A percentile compares a stretch with the other conserved stretches of the same genome.
Conservation (phyloP, 352 stramenopile genomes). For the Phytophthora foliorum region DNA sequence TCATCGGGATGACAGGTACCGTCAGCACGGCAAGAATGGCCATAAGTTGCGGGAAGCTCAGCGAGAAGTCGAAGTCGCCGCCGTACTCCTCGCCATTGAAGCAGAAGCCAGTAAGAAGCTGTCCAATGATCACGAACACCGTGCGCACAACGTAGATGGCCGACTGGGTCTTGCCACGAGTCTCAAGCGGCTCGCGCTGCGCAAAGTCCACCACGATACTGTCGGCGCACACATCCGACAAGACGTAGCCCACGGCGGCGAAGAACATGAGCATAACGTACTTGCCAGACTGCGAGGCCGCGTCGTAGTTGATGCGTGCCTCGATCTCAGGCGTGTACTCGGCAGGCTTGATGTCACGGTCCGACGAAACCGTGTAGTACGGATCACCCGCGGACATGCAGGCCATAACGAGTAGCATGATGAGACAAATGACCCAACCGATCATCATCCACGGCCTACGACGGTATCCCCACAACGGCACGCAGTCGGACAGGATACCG, state of each 20-base stretch:
- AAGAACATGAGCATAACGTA: conserved; percentile 61
- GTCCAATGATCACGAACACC: conserved; percentile 31
- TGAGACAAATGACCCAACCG: conserved; percentile 49
- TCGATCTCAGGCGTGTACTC: conserved; percentile 32
- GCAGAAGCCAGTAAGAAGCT: conserved; percentile 29
- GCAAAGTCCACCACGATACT: conserved; percentile 49
- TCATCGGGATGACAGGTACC: conserved; percentile 22
- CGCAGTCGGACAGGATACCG: conserved; percentile 34
- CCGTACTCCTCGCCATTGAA: conserved; percentile 43
- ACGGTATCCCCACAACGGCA: conserved; percentile 30
- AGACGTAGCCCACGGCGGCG: conserved; percentile 62
- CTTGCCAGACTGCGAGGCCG: conserved; percentile 26
- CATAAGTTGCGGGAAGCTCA: conserved; percentile 38
- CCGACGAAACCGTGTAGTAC: conserved; percentile 42
- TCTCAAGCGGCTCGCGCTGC: conserved; percentile 41
- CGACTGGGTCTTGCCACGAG: conserved; percentile 50
- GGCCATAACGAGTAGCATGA: conserved; percentile 40
- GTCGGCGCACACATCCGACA: conserved; percentile 61
- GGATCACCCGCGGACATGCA: conserved; percentile 23
- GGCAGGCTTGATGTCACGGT: conserved; percentile 24
- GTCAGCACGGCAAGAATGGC: conserved; percentile 18
- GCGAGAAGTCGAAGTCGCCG: conserved; percentile 31
- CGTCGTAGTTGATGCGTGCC: conserved; percentile 32
- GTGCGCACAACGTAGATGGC: conserved; percentile 44
- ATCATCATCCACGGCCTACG: conserved; percentile 39